A percentile compares a stretch with the other conserved stretches of the same genome.
Evolutionary conservation across 2,329 filamentous ascomycete genomes (phyloP).

Genomic region (Fusarium citri): DNA sequence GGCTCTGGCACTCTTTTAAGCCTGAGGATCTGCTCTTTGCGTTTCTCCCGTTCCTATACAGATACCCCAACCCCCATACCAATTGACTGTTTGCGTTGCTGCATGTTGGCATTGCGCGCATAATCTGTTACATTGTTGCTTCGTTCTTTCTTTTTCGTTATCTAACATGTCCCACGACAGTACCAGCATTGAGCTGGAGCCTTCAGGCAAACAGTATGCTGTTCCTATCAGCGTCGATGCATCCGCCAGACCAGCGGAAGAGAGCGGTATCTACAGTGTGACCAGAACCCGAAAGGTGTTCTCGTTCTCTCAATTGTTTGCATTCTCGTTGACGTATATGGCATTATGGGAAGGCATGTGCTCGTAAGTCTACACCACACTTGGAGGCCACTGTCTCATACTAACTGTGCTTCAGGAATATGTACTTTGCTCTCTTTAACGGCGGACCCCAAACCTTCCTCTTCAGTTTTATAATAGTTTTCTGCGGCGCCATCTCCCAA

Average conservation of each 20-base stretch:
- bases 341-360: slow-evolving; percentile 44
- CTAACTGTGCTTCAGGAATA: slow-evolving; percentile 37
- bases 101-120: slow-evolving; percentile 1
- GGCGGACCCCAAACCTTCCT: slow-evolving; percentile 42
- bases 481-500: slow-evolving; percentile 40
- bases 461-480: slow-evolving; percentile 45
- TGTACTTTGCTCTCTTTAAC: slow-evolving; percentile 45
- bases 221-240: slow-evolving; percentile 24
- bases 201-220: slow-evolving; percentile 22
- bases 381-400: fast-evolving
- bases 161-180: slow-evolving; percentile 27
- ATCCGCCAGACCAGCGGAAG: slow-evolving; percentile 17
- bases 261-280: slow-evolving; percentile 34
- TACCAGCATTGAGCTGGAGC: slow-evolving; percentile 36
- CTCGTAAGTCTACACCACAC: slow-evolving; percentile 23
- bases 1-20: slow-evolving; percentile 15
- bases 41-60: background rate
- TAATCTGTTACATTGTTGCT: background rate
- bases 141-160: no score
- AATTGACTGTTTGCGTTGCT: slow-evolving; percentile 10
- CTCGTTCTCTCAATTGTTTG: slow-evolving; percentile 43
- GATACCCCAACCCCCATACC: background rate
- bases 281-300: slow-evolving; percentile 42
- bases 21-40: slow-evolving; percentile 1
- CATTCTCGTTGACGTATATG: slow-evolving; percentile 44